A percentile compares a stretch with the other conserved stretches of the same genome.
Evolutionary conservation across 1,139 yeast species (phyloP).

Genomic region (Zygoascus meyerae): DNA sequence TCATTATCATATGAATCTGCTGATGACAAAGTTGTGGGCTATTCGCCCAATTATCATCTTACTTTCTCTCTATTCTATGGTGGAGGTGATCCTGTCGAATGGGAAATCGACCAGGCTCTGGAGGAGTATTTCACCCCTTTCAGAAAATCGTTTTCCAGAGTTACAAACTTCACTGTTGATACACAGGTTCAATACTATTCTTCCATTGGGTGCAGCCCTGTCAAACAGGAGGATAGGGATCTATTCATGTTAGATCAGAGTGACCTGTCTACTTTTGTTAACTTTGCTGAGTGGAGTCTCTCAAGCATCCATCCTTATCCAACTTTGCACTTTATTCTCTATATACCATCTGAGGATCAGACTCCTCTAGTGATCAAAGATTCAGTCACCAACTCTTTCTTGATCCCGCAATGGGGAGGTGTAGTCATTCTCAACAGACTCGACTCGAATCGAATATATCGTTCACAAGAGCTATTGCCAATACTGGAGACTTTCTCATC

Average conservation of each 20-base stretch:
- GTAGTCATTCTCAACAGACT: conserved; percentile 30
- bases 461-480: conserved; percentile 47
- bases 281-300: conserved; percentile 74
- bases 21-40: conserved; percentile 37
- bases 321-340: conserved; percentile 62
- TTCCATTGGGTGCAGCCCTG: conserved; percentile 30
- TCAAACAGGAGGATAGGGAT: conserved; percentile 18
- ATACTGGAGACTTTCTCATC: conserved; percentile 65
- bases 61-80: conserved; percentile 61
- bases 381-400: conserved; percentile 58
- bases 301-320: conserved; percentile 45
- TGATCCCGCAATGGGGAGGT: conserved; percentile 92
- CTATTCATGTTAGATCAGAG: conserved; percentile 25
- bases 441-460: conserved; percentile 26
- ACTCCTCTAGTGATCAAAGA: conserved; percentile 41
- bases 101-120: conserved; percentile 51
- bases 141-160: conserved; percentile 38
- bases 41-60: conserved; percentile 58
- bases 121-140: conserved; percentile 43
- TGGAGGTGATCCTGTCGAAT: conserved; percentile 47
- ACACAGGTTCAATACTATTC: conserved; percentile 74
- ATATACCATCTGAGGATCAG: conserved; percentile 49
- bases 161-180: conserved; percentile 69
- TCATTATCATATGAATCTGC: conserved; percentile 1
- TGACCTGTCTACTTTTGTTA: conserved; percentile 64